Conservation (phyloP, 768 basidiomycete genomes). For the Russula brevipes region DNA sequence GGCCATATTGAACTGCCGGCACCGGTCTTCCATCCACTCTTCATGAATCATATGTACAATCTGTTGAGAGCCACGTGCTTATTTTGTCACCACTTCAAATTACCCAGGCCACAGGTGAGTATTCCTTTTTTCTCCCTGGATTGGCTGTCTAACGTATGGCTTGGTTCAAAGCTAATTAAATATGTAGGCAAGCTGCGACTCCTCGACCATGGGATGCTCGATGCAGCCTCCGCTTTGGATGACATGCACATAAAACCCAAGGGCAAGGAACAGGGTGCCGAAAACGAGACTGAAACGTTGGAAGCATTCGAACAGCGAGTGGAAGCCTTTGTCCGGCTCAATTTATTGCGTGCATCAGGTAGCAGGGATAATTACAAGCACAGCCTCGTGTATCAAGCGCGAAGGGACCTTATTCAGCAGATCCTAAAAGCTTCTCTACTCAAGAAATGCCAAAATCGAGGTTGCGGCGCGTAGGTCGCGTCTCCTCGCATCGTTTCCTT, state of each 20-base stretch:
- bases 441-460: constrained; percentile 69
- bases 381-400: constrained; percentile 75
- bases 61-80: constrained; percentile 83
- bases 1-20: constrained; percentile 96
- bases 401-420: constrained; percentile 76
- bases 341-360: constrained; percentile 39
- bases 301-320: constrained; percentile 59
- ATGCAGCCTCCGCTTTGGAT: constrained; percentile 74
- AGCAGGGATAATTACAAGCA: constrained; percentile 87
- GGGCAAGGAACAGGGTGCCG: constrained; percentile 35
- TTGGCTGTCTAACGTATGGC: constrained; percentile 4
- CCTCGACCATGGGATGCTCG: constrained; percentile 83
- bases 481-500: neutral
- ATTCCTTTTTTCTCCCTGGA: constrained; percentile 17
- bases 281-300: constrained; percentile 39
- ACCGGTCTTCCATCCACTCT: constrained; percentile 94
- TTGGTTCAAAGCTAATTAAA: constrained; percentile 56
- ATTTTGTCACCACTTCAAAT: constrained; percentile 92
- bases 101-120: constrained; percentile 64
- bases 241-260: constrained; percentile 47
- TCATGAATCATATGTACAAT: constrained; percentile 87
- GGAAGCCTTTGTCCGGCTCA: constrained; percentile 59
- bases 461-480: constrained; percentile 74
- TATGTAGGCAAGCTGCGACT: constrained; percentile 83
- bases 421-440: constrained; percentile 66